These are phyloP conservation scores for Citrus inodora DNA, from an alignment of 345 rosid species.

Conservation along the genomic window DNA sequence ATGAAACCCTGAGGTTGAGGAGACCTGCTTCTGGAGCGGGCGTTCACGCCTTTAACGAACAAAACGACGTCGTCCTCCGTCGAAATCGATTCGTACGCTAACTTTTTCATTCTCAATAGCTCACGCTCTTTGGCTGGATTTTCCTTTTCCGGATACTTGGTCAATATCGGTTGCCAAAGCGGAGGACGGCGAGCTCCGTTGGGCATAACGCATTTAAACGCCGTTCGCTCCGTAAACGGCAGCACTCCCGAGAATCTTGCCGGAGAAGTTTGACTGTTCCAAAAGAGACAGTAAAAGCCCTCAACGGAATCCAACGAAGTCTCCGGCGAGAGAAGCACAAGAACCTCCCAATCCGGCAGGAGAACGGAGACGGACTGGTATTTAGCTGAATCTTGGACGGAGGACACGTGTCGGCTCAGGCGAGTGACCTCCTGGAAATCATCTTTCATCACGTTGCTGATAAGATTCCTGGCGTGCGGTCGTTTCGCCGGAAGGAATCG, in stretches of 20 bases:
- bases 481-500: not conserved
- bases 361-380: conserved; percentile 45
- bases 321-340: conserved; percentile 40
- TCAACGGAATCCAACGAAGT: not conserved
- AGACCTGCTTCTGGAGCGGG: conserved; percentile 47
- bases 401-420: not conserved
- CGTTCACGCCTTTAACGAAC: conserved; percentile 70
- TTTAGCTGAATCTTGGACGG: not conserved
- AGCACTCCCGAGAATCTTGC: conserved; percentile 49
- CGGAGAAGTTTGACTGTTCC: conserved; percentile 42
- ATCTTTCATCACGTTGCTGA: not conserved
- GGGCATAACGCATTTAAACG: conserved; percentile 64
- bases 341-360: conserved; percentile 73
- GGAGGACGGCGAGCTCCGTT: conserved; percentile 39
- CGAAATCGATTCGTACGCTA: conserved; percentile 73
- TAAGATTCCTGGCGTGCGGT: not conserved
- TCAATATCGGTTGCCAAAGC: conserved; percentile 50
- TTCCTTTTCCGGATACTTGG: conserved; percentile 14
- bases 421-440: not conserved
- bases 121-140: conserved; percentile 8
- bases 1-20: conserved; percentile 39
- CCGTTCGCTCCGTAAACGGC: conserved; percentile 46
- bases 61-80: conserved; percentile 68
- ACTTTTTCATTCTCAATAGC: conserved; percentile 46
- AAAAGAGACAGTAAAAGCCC: conserved; percentile 50